Evolutionary conservation across 2,329 filamentous ascomycete genomes (phyloP).

Genomic region (Cercospora sesami): DNA sequence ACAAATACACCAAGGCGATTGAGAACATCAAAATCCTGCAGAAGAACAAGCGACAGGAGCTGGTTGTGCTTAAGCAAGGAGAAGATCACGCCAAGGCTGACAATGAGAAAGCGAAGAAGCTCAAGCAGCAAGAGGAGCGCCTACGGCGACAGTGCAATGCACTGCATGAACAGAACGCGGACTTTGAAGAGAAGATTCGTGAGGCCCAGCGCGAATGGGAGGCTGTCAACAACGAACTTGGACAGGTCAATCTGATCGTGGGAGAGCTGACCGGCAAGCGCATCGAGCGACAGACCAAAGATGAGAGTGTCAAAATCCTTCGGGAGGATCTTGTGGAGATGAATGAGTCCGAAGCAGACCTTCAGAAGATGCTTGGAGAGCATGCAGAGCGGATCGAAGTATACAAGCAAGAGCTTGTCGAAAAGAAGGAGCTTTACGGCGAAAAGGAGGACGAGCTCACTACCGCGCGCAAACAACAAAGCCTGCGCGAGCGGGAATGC

Average conservation of each 20-base stretch:
- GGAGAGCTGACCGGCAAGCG: constrained; percentile 74
- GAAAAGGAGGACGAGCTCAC: constrained; percentile 59
- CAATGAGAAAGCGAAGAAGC: constrained; percentile 78
- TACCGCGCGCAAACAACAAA: constrained; percentile 45
- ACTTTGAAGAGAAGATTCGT: constrained; percentile 61
- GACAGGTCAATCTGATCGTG: constrained; percentile 71
- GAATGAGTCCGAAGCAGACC: constrained; percentile 72
- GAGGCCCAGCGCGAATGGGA: constrained; percentile 54
- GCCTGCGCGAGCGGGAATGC: constrained; percentile 59
- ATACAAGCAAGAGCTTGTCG: constrained; percentile 62
- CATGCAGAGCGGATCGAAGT: constrained; percentile 71
- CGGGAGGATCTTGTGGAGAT: constrained; percentile 73
- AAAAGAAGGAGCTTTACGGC: constrained; percentile 64
- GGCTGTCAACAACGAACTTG: constrained; percentile 70
- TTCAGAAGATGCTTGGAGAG: constrained; percentile 70
- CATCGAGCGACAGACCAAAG: constrained; percentile 69
- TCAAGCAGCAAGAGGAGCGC: constrained; percentile 58
- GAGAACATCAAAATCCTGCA: constrained; percentile 86
- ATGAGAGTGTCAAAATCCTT: constrained; percentile 69
- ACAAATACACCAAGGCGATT: constrained; percentile 96
- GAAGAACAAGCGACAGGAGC: constrained; percentile 77
- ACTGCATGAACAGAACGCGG: constrained; percentile 59
- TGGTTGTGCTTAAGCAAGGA: constrained; percentile 70
- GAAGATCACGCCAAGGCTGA: constrained; percentile 77
- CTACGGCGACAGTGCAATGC: constrained; percentile 67